Evolutionary conservation across 108 stramenopile species (phyloP).

Genomic region (Aurantiochytrium sp.): DNA sequence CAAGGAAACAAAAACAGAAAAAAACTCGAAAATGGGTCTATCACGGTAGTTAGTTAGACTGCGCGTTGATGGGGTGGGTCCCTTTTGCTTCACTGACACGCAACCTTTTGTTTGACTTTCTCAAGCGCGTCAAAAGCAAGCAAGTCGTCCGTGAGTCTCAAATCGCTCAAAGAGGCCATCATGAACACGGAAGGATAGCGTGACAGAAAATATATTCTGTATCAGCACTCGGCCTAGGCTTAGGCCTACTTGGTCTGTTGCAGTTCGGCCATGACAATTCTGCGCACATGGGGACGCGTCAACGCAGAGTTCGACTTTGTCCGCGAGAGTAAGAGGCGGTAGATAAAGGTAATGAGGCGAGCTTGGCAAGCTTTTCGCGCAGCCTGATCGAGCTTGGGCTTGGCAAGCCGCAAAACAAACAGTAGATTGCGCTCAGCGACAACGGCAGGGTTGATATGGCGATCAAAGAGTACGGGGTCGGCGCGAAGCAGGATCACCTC

Average conservation of each 20-base stretch:
- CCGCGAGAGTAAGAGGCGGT: background rate
- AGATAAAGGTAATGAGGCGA: background rate
- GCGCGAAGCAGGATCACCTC: background rate
- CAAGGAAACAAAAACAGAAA: no score
- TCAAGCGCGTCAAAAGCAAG: no score
- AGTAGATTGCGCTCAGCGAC: background rate
- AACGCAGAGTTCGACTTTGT: background rate
- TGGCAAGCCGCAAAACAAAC: background rate
- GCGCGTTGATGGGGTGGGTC: no score
- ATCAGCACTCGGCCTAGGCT: background rate
- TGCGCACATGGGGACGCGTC: background rate
- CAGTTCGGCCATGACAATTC: background rate
- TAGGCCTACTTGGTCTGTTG: background rate
- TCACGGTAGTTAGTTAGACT: no score
- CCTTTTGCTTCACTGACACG: no score
- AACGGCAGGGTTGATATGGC: background rate
- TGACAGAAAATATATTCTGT: no score
- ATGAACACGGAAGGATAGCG: no score
- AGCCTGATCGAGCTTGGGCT: background rate
- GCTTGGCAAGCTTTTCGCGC: background rate
- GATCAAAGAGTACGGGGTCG: background rate
- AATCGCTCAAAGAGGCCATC: no score
- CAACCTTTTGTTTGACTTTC: no score
- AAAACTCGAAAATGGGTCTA: no score
- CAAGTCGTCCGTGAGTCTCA: no score